Evolutionary conservation across 345 rosid genomes (phyloP).

Genomic region (Salix suchowensis): DNA sequence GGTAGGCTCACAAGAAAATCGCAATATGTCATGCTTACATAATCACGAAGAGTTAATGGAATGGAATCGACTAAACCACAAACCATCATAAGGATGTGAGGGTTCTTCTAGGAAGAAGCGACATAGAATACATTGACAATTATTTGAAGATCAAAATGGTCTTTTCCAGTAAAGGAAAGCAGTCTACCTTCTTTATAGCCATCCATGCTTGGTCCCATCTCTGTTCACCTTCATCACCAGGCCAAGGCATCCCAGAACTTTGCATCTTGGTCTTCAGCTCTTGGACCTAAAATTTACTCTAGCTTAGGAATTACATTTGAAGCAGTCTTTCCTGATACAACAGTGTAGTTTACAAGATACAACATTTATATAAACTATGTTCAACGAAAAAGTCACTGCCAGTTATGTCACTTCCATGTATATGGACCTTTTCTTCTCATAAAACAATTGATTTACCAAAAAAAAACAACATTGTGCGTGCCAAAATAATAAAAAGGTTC

Average conservation of each 20-base stretch:
- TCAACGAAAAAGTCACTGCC: not conserved
- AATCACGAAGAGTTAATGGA: not conserved
- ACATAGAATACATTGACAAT: not conserved
- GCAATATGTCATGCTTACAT: not conserved
- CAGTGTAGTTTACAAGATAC: not conserved
- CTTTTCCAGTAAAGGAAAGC: not conserved
- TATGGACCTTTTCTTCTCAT: not conserved
- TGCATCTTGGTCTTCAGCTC: conserved; percentile 80
- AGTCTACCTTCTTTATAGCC: conserved; percentile 83
- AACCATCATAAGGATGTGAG: not conserved
- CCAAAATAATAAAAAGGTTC: not conserved
- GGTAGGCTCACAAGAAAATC: not conserved
- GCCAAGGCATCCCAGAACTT: conserved; percentile 96
- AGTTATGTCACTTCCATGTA: not conserved
- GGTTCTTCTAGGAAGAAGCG: not conserved
- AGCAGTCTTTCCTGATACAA: not conserved
- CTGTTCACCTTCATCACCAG: conserved; percentile 88
- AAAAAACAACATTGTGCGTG: not conserved
- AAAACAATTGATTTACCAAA: not conserved
- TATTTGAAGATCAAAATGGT: not conserved
- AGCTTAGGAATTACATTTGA: not conserved
- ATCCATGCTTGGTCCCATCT: conserved; percentile 98
- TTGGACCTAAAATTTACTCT: conserved; percentile 51
- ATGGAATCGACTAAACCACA: not conserved
- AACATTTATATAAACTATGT: too few species aligned